phyloP scores from a whole-genome alignment of 2,329 filamentous ascomycete species.

The Fusarium abutilonis region DNA sequence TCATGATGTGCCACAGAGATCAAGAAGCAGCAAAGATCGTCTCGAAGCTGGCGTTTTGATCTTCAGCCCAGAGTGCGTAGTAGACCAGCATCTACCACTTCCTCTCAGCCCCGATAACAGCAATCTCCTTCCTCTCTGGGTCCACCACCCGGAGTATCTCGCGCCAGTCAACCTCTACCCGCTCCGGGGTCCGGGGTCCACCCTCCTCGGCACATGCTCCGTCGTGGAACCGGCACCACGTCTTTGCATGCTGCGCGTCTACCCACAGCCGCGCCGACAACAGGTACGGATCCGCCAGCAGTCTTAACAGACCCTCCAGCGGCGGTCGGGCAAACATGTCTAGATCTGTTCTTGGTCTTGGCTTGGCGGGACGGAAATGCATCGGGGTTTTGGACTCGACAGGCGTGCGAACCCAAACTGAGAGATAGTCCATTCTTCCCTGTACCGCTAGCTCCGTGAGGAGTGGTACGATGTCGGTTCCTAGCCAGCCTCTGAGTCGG shows the following conservation, averaged over 20 bases:
- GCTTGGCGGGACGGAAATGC: constrained; percentile 16
- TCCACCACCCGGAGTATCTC: constrained; percentile 46
- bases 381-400: constrained; percentile 14
- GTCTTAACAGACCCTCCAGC: constrained; percentile 51
- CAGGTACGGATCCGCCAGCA: constrained; percentile 59
- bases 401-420: constrained; percentile 33
- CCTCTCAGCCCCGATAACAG: constrained; percentile 33
- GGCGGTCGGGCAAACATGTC: constrained; percentile 45
- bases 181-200: constrained; percentile 7
- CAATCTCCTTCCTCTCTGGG: constrained; percentile 44
- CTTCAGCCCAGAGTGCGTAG: neutral
- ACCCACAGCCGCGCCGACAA: constrained; percentile 53
- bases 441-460: constrained; percentile 48
- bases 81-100: constrained; percentile 19
- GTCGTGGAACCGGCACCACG: constrained; percentile 57
- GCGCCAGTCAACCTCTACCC: constrained; percentile 48
- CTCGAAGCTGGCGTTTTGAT: neutral
- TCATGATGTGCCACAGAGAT: constrained; percentile 13
- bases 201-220: constrained; percentile 31
- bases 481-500: constrained; percentile 48
- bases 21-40: constrained; percentile 6
- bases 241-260: constrained; percentile 48
- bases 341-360: constrained; percentile 24
- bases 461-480: constrained; percentile 44
- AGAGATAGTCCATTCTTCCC: constrained; percentile 45